Base-by-base conservation (phyloP, 805 yeast species). In the Saccharomycopsis selenospora region DNA sequence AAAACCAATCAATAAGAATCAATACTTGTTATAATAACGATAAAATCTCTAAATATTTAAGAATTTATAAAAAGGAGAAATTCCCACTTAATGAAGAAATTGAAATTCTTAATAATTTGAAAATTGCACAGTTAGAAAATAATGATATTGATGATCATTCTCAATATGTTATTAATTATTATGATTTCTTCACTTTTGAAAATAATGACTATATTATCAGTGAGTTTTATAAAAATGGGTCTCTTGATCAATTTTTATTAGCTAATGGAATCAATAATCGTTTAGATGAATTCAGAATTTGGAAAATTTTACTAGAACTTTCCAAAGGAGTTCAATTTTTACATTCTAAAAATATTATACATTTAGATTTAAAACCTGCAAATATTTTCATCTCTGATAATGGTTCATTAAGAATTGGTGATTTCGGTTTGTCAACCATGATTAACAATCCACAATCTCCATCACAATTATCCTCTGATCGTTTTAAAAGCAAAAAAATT, bases 171-270 rank as follows among this genome's bases (percentile, higher is more conserved):
- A 47, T 52, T 8, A 50, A 33, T 18, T 52, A 50, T 36, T 28
- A 49, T 28, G 47, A 54, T 3, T 51, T 51, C 25, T 50, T 52
- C 25, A 47, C 36, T 17, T 14, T 22, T 17, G 44, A 50, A 30
- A 40, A 33, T 26, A 42, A 47, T 26, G 52, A 52, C 55, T 93
- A 91, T 63, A 86, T 93, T 27, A 87, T 89, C 95, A 89, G 95
- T 2, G 97, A 91, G 58, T 91, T 71, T 64, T 93, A 96, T 66
- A 99, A 93, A 60, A 95, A 91, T 61, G 98, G 98, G 1, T 85
- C 93, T 22, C 67, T 93, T 49, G 93, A 82, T 59, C 77, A 78
- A 50, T 93, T 91, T 60, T 65, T 93, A 46, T 73, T 80, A 22
- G 95, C 85, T 55, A 82, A 81, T 62, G 79, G 83, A 44, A 79